phyloP scores from a whole-genome alignment of 176 grass and related monocot species.

The Lolium perenne region DNA sequence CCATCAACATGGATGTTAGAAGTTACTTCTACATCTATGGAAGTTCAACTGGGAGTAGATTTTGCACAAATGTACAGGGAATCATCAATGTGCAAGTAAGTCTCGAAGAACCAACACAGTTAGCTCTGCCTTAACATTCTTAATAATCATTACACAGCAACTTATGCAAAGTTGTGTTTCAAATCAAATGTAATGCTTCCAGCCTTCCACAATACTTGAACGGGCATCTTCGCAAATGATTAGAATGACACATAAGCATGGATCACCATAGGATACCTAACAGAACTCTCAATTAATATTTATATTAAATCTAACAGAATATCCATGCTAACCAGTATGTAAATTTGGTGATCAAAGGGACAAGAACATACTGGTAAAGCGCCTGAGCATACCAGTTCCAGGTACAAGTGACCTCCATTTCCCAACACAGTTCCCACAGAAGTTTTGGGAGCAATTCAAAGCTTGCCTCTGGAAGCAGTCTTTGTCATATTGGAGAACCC shows the following conservation, averaged over 20 bases:
- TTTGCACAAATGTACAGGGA: slow-evolving; percentile 70
- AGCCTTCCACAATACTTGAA: neutral
- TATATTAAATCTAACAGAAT: neutral
- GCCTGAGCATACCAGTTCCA: slow-evolving; percentile 51
- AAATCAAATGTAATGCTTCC: neutral
- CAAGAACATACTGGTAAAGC: slow-evolving; percentile 49
- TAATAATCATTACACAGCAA: neutral
- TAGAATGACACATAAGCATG: neutral
- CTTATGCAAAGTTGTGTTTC: neutral
- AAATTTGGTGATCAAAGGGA: slow-evolving; percentile 61
- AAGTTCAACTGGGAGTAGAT: slow-evolving; percentile 56
- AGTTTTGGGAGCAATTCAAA: slow-evolving; percentile 64
- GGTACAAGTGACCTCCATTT: slow-evolving; percentile 59
- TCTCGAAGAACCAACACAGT: neutral
- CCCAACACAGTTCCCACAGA: slow-evolving; percentile 63
- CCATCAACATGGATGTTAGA: slow-evolving; percentile 91
- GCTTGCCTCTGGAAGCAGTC: slow-evolving; percentile 86
- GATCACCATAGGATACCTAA: neutral
- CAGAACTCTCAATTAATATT: neutral
- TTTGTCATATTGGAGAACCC: slow-evolving; percentile 84
- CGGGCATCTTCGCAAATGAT: neutral
- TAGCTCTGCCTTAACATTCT: neutral
- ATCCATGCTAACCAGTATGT: slow-evolving; percentile 4
- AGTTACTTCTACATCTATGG: slow-evolving; percentile 68
- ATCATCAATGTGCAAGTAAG: slow-evolving; percentile 64